Evolutionary conservation across 306 rosid genomes (phyloP), one percentile per base, ranked within the genome.

Genomic region (Cucurbita ficifolia): DNA sequence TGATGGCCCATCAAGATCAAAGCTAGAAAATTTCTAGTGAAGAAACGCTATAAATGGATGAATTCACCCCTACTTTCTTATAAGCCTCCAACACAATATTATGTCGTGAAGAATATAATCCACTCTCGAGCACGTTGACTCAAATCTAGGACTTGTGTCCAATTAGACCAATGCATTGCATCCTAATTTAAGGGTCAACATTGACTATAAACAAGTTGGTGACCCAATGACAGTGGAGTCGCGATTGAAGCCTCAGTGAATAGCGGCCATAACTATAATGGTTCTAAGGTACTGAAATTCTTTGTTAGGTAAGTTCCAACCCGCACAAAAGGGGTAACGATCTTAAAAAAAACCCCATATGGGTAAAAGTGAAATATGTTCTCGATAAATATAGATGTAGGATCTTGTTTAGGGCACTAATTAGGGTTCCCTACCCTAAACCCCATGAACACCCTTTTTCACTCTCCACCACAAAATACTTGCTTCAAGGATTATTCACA

Each of bases 351-450:
- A n/a, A 49, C 18, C 43, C 58, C 74, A 70, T 49, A 70, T 70
- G 58, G 58, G 39, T 70, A 70, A 70, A 70, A 24, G 74, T 70
- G 74, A 70, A 70, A 9, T 13, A 13, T 49, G 46, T 49, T 8
- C 9, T 29, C 14, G 29, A 22, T 69, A 46, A 48, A 69, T 42
- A 69, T 69, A 69, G 57, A 69, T 45, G 19, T 48, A 69, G 73
- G 73, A 69, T 69, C 73, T 69, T 48, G 57, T 69, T 48, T 69
- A 69, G 73, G 73, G 57, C 73, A 46, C 57, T 24, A 46, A 48
- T 48, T 70, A 70, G 74, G 59, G 74, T 29, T 50, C 74, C 58
- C 74, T 70, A 70, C 45, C 74, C 50, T 61, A 69, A 48, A 48
- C 24, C 46, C 16, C 68, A 24, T 55, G 1, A 29, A 43, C 67